Conservation (phyloP, 495 filamentous ascomycete species). For the Staphylotrichum tortipilum region DNA sequence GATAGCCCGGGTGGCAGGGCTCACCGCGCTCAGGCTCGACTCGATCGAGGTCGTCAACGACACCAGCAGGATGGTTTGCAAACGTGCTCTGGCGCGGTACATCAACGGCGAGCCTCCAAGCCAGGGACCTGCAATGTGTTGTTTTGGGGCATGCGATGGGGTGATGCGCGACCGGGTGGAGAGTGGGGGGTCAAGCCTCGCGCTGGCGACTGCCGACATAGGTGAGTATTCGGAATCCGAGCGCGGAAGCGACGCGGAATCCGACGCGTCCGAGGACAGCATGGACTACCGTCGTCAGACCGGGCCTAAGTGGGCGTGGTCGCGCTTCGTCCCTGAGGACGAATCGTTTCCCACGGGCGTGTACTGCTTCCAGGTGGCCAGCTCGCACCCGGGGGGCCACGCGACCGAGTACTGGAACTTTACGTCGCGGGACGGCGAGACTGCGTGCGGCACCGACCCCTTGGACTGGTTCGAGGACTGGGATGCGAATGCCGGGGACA, state of each 20-base stretch:
- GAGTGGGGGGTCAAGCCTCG: no score
- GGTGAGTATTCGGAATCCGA: no score
- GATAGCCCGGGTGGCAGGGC: background rate
- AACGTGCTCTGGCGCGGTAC: background rate
- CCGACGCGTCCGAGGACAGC: background rate
- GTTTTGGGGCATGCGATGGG: no score
- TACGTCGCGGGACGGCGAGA: constrained; percentile 9
- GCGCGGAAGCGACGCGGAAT: background rate
- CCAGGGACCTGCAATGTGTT: no score
- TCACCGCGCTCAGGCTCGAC: background rate
- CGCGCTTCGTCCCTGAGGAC: background rate
- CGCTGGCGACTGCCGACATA: no score
- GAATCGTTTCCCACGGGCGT: background rate
- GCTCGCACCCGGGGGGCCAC: background rate
- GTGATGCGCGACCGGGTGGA: no score
- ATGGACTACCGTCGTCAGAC: background rate
- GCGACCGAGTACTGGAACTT: constrained; percentile 8
- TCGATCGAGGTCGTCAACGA: background rate
- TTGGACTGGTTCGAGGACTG: constrained; percentile 11
- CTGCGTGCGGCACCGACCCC: constrained; percentile 10
- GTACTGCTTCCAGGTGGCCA: background rate
- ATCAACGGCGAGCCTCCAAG: background rate
- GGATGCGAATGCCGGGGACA: constrained; percentile 12
- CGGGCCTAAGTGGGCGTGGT: background rate
- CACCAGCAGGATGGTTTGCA: background rate